Percentiles rank a stretch among this genome's conserved stretches.
phyloP scores from a whole-genome alignment of 805 yeast species.

The Saccharomycopsis fibuligera region DNA sequence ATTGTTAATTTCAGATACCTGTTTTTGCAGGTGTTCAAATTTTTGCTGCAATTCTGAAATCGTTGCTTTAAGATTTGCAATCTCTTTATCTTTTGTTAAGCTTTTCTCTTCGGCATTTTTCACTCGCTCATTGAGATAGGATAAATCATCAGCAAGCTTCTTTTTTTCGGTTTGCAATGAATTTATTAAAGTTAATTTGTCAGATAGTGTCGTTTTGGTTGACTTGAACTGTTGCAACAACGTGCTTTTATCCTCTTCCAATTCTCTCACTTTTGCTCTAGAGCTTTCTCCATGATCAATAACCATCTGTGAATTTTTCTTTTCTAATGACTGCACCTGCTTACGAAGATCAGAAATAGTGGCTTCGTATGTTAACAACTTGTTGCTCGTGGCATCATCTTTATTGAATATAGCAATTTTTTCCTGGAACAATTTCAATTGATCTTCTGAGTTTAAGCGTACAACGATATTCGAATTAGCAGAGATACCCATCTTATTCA shows the following conservation, averaged over 20 bases:
- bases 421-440: neutral
- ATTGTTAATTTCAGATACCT: neutral
- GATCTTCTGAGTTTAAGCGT: neutral
- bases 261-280: neutral
- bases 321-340: neutral
- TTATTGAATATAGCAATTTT: neutral
- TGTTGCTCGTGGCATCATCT: neutral
- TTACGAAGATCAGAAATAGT: neutral
- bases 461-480: conserved; percentile 3
- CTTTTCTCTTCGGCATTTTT: neutral
- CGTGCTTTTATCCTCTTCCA: neutral
- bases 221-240: too few relatives aligned
- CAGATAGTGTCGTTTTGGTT: neutral
- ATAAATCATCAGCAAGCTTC: conserved; percentile 9
- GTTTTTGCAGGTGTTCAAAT: neutral
- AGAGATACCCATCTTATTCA: conserved; percentile 2
- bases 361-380: too few relatives aligned
- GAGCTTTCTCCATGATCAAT: neutral
- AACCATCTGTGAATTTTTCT: neutral
- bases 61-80: conserved; percentile 1
- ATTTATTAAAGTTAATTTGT: conserved; percentile 5
- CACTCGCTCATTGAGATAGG: neutral
- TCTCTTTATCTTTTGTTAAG: neutral
- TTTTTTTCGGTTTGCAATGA: conserved; percentile 13
- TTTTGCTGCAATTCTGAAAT: neutral